Percentiles rank a stretch among this genome's conserved stretches.
Conservation (phyloP, 371 early-diverging fungal genomes). For the Batrachochytrium dendrobatidis region DNA sequence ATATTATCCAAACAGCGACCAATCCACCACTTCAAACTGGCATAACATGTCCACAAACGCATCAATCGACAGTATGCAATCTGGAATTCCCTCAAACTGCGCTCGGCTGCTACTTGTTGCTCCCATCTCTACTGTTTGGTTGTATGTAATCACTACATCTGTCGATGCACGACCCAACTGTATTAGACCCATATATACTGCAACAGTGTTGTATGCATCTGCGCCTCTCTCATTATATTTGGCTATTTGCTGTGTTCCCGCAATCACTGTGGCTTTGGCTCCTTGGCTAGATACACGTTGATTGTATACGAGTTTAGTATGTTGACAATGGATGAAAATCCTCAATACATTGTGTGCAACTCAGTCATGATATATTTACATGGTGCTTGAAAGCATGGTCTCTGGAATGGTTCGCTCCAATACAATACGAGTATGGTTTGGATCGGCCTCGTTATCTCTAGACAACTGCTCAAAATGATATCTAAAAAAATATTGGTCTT, state of each 20-base stretch:
- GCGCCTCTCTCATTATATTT: slow-evolving; percentile 58
- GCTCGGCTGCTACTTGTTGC: slow-evolving; percentile 21
- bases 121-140: slow-evolving; percentile 51
- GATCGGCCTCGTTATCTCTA: neutral
- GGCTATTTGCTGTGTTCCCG: slow-evolving; percentile 57
- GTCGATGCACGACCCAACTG: slow-evolving; percentile 56
- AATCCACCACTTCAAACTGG: neutral
- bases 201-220: slow-evolving; percentile 51
- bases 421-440: neutral
- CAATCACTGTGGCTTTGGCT: slow-evolving; percentile 21
- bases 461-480: neutral
- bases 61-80: neutral
- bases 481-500: neutral
- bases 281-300: neutral
- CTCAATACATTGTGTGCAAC: no score
- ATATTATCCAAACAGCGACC: slow-evolving; percentile 3
- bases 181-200: slow-evolving; percentile 59
- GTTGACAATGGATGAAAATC: no score
- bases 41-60: neutral
- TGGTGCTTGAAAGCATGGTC: no score
- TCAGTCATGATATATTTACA: no score
- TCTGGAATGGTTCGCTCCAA: no score
- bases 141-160: slow-evolving; percentile 66
- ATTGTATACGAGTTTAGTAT: no score
- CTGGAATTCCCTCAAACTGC: neutral